A percentile compares a stretch with the other conserved stretches of the same genome.
phyloP scores from a whole-genome alignment of 441 rosid genomes.

The Eutrema salsugineum region DNA sequence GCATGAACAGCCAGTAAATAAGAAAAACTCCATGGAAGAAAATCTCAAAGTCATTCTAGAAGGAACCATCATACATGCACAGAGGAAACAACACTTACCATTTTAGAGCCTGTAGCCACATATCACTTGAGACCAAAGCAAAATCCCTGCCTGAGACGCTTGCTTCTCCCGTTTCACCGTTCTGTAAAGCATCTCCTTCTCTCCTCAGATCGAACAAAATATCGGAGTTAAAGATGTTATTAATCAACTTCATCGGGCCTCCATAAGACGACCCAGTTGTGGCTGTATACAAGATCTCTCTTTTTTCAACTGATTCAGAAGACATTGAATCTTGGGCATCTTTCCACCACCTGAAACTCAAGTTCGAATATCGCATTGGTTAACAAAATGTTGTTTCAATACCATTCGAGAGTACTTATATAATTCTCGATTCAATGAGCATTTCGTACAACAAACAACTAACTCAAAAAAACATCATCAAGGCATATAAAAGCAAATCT shows the following conservation, averaged over 20 bases:
- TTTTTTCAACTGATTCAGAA: conserved; percentile 48
- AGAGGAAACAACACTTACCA: conserved; percentile 48
- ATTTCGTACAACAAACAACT: neutral
- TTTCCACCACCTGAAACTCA: conserved; percentile 88
- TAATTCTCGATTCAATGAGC: too few species aligned
- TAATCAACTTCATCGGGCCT: conserved; percentile 94
- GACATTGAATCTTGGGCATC: conserved; percentile 56
- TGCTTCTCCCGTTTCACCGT: conserved; percentile 64
- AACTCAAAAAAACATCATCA: neutral
- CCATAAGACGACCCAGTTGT: conserved; percentile 61
- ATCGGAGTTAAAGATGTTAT: conserved; percentile 85
- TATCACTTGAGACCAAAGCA: conserved; percentile 93
- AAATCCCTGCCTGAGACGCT: conserved; percentile 86
- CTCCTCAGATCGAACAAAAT: conserved; percentile 74
- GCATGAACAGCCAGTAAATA: neutral
- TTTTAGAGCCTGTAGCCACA: conserved; percentile 96
- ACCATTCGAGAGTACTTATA: neutral
- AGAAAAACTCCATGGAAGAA: neutral
- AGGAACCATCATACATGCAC: neutral
- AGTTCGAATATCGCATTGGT: neutral
- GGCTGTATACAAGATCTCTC: conserved; percentile 71
- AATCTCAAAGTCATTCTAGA: neutral
- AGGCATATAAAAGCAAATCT: neutral
- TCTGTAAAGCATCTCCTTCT: conserved; percentile 52
- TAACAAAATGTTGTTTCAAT: neutral